Conservation (phyloP, 192 early-diverging fungal species). For the Backusella luteola region DNA sequence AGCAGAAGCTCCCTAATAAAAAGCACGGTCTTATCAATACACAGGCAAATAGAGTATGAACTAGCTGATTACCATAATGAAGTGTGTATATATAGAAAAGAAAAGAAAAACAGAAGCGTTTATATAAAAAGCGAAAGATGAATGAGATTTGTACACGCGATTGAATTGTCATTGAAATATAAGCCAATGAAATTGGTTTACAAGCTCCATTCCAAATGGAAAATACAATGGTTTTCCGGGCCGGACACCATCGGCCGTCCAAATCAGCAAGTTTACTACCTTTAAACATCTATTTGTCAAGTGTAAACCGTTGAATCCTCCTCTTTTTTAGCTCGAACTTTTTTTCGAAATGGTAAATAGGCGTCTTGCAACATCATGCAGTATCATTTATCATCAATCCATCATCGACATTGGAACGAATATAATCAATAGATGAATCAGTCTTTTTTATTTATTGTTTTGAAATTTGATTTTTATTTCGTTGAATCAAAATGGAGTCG, state of each 20-base stretch:
- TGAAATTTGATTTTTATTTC: background rate
- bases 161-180: background rate
- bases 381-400: background rate
- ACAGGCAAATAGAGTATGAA: background rate
- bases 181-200: background rate
- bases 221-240: background rate
- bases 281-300: background rate
- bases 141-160: slow-evolving; percentile 3
- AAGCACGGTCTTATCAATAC: background rate
- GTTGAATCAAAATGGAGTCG: background rate
- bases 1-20: slow-evolving; percentile 43
- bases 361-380: background rate
- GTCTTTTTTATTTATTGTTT: background rate
- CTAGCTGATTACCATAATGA: background rate
- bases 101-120: background rate
- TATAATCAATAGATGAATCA: background rate
- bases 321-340: slow-evolving; percentile 8
- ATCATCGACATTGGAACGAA: background rate
- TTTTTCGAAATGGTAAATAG: background rate
- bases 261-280: background rate
- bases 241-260: background rate
- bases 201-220: background rate
- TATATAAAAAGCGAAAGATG: background rate
- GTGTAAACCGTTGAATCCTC: background rate
- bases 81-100: background rate